Conservation (phyloP, 1,139 yeast genomes). For the Nematodospora anomalae region DNA sequence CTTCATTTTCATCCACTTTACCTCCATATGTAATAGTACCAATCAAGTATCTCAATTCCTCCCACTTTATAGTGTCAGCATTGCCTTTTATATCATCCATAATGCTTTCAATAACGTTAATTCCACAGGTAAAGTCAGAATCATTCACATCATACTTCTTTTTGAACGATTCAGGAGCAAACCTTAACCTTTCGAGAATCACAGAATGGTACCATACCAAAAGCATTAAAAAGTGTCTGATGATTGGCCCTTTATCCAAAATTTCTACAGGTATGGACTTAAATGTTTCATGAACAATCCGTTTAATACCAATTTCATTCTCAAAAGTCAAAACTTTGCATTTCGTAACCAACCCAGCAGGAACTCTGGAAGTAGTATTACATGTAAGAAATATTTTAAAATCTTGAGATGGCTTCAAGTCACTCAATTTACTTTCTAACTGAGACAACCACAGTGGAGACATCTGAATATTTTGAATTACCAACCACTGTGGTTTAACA, state of each 20-base stretch:
- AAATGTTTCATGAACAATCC: constrained; percentile 46
- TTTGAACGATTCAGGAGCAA: constrained; percentile 62
- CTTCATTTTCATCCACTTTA: constrained; percentile 54
- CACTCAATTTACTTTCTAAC: constrained; percentile 47
- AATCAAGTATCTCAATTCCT: constrained; percentile 48
- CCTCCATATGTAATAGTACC: constrained; percentile 73
- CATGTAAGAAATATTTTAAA: constrained; percentile 65
- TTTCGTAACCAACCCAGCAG: constrained; percentile 49
- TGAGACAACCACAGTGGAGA: constrained; percentile 62
- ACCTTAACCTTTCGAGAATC: constrained; percentile 58
- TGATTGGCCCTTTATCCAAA: constrained; percentile 35
- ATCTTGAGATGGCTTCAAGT: constrained; percentile 16
- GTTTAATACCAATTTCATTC: constrained; percentile 59
- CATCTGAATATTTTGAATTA: constrained; percentile 78
- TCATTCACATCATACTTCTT: constrained; percentile 70
- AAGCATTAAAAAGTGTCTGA: constrained; percentile 52
- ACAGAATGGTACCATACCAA: constrained; percentile 72
- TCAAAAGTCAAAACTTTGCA: constrained; percentile 61
- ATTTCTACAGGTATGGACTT: constrained; percentile 23
- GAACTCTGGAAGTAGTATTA: constrained; percentile 49
- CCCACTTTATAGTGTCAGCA: constrained; percentile 50
- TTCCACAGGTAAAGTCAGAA: constrained; percentile 63
- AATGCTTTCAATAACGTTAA: constrained; percentile 44
- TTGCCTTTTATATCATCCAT: constrained; percentile 33
- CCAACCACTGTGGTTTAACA: constrained; percentile 60